Conservation (phyloP, 257 asterid species). For the Forsythia viridissima region DNA sequence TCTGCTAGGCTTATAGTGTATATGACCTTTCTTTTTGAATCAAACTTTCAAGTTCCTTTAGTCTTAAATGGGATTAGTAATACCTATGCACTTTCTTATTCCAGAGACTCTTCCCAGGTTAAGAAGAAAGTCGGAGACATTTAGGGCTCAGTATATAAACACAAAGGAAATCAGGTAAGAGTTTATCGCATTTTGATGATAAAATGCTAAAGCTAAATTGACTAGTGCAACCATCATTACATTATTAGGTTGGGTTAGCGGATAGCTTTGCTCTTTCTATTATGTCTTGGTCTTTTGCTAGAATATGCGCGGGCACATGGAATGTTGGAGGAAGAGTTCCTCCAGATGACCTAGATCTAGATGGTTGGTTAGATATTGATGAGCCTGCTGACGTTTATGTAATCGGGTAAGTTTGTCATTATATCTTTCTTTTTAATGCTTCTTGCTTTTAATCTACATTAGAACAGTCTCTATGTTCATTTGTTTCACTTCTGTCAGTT, state of each 20-base stretch:
- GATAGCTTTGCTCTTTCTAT: constrained; percentile 9
- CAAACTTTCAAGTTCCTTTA: neutral
- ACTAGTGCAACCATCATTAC: constrained; percentile 12
- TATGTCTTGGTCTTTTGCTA: constrained; percentile 21
- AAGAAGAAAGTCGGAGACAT: constrained; percentile 91
- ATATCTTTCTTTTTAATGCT: neutral
- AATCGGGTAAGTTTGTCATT: constrained; percentile 65
- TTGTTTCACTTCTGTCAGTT: neutral
- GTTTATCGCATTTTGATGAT: constrained; percentile 24
- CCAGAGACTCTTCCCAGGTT: constrained; percentile 62
- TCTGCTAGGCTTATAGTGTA: neutral
- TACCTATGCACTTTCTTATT: constrained; percentile 21
- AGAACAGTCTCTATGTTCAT: neutral
- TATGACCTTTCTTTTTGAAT: neutral
- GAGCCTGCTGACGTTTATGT: constrained; percentile 90
- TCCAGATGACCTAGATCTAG: constrained; percentile 73
- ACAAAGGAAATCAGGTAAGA: constrained; percentile 77
- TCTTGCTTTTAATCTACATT: neutral
- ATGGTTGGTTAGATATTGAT: constrained; percentile 67
- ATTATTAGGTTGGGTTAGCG: neutral
- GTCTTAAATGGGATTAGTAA: constrained; percentile 11
- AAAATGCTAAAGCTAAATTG: neutral
- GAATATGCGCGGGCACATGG: constrained; percentile 75
- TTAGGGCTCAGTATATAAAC: constrained; percentile 82
- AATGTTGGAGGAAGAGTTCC: constrained; percentile 80